A percentile compares a stretch with the other conserved stretches of the same genome.
phyloP scores from a whole-genome alignment of 331 rosid genomes.

The Quercus lobata region DNA sequence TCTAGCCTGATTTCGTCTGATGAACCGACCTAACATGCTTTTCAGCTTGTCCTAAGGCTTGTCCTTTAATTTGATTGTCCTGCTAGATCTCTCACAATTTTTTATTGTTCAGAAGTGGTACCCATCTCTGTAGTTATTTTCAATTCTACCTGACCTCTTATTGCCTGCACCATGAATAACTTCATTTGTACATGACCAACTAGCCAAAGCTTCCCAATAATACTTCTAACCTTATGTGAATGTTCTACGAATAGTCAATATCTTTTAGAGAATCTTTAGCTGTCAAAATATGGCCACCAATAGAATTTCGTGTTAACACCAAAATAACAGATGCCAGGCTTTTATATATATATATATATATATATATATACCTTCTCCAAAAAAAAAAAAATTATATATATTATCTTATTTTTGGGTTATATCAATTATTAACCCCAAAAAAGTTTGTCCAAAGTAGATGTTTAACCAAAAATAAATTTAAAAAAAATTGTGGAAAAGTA shows the following conservation, averaged over 20 bases:
- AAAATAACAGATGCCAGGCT: constrained; percentile 37
- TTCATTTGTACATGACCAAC: constrained; percentile 15
- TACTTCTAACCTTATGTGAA: constrained; percentile 21
- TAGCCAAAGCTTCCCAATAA: constrained; percentile 19
- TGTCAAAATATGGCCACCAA: constrained; percentile 58
- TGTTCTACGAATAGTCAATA: constrained; percentile 49
- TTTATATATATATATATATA: background rate
- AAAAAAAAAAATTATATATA: no score
- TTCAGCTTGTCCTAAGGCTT: constrained; percentile 5
- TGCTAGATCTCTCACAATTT: background rate
- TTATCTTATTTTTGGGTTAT: background rate
- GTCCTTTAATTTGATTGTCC: background rate
- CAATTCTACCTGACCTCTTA: background rate
- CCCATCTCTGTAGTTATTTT: background rate
- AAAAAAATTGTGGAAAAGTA: background rate
- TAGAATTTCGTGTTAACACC: constrained; percentile 50
- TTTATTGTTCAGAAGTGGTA: constrained; percentile 1
- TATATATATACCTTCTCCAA: background rate
- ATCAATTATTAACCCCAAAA: background rate
- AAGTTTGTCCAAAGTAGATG: no score
- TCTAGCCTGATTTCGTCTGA: no score
- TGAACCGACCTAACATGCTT: background rate
- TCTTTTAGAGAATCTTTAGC: constrained; percentile 59
- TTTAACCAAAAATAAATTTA: no score
- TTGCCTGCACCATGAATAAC: background rate